Percentiles rank a stretch among this genome's conserved stretches.
These are phyloP conservation scores for Kuraishia capsulata DNA, from an alignment of 805 yeast genomes.

Conservation along the genomic window DNA sequence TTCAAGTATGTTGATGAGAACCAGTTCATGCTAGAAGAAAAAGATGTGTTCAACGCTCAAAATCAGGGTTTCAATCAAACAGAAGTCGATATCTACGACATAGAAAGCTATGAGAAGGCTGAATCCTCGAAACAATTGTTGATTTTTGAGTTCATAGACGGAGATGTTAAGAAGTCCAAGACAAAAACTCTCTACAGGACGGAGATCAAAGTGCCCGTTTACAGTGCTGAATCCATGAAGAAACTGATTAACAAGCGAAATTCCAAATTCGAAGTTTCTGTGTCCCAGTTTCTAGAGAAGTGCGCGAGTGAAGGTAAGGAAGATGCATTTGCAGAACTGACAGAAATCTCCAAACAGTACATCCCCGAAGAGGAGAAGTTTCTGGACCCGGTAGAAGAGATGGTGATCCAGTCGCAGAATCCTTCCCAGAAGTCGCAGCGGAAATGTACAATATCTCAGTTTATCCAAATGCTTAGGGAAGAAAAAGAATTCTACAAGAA, in stretches of 20 bases:
- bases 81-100: slow-evolving; percentile 41
- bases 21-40: slow-evolving; percentile 38
- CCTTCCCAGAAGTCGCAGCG: slow-evolving; percentile 10
- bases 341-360: slow-evolving; percentile 20
- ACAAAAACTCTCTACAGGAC: slow-evolving; percentile 31
- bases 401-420: slow-evolving; percentile 26
- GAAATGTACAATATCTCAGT: slow-evolving; percentile 34
- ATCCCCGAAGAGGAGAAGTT: slow-evolving; percentile 42
- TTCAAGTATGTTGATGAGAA: slow-evolving; percentile 77
- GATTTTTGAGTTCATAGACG: slow-evolving; percentile 72
- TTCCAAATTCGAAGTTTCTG: slow-evolving; percentile 34
- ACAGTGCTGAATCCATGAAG: slow-evolving; percentile 48
- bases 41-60: slow-evolving; percentile 26
- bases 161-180: slow-evolving; percentile 39
- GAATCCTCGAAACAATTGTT: slow-evolving; percentile 41
- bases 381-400: slow-evolving; percentile 54
- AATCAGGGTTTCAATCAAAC: slow-evolving; percentile 46
- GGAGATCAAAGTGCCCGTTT: slow-evolving; percentile 39
- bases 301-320: slow-evolving; percentile 18
- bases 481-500: slow-evolving; percentile 38
- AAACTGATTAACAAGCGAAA: slow-evolving; percentile 52
- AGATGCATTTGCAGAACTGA: slow-evolving; percentile 34
- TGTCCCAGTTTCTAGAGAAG: slow-evolving; percentile 26
- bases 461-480: slow-evolving; percentile 39
- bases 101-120: slow-evolving; percentile 27